Base-by-base conservation (phyloP, 1,284 basidiomycete species). In the Porphyrellus sp. region DNA sequence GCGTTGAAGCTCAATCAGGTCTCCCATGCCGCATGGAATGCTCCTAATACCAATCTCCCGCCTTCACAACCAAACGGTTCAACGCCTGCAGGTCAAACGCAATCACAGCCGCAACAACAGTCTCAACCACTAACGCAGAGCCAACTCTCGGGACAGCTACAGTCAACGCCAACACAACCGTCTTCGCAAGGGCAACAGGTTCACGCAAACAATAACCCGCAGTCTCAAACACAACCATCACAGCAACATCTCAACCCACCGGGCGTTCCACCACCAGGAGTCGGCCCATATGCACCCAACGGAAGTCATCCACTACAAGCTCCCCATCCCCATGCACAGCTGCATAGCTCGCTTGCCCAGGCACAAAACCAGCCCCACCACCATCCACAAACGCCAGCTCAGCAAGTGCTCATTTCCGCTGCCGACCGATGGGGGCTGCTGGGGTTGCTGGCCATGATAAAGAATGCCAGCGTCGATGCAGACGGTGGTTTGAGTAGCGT, bases 371-470 rank as follows among this genome's bases (percentile, higher is more conserved):
- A 70, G 46, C 63, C 63, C 47, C 70, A 73, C 56, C 76, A 75
- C 54, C 77, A 85, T 63, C 86, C 92, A 54, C 85, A 91, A 64
- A 91, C 94, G 54, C 94, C 96, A 0, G 93, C 93, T 37, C 92
- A 98, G 69, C 96, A 99, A 74, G 85, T 99, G 18, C 79, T 98
- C 48, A 85, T 91, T 60, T 93, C 90, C 49, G 92, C 96, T 0
- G 96, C 95, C 51, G 96, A 99, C 72, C 83, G 93, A 59, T 99
- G 95, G 87, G 96, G 96, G 0, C 75, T 99, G 34, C 72, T 97
- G 46, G 93, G 92, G 3, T 74, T 99, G 56, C 76, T 99, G 55
- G 86, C 90, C 53, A 83, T 95, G 77, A 95, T 98, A 72, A 93
- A 93, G 76, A 91, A 85, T 71, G 85, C 88, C 51, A 75, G 73